A percentile compares a stretch with the other conserved stretches of the same genome.
These are phyloP conservation scores for Pythium periplocum DNA, from an alignment of 352 stramenopile genomes.

Conservation along the genomic window DNA sequence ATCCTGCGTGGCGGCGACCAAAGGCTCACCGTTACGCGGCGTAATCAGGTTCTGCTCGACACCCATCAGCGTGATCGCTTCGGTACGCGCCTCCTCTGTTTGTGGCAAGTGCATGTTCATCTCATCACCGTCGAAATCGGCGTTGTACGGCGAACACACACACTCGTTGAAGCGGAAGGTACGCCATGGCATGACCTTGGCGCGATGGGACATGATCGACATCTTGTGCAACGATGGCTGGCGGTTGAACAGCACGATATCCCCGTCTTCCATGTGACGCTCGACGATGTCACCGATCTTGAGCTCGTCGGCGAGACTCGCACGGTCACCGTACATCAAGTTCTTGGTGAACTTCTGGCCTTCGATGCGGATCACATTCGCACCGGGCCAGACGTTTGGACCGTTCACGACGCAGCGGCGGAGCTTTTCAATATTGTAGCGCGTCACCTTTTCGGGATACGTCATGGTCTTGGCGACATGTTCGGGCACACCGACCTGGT, in stretches of 20 bases:
- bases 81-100: constrained; percentile 97
- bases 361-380: constrained; percentile 91
- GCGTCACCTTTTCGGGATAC: constrained; percentile 96
- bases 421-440: constrained; percentile 98
- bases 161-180: constrained; percentile 99
- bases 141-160: constrained; percentile 99
- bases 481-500: constrained; percentile 93
- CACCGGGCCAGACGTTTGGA: constrained; percentile 94
- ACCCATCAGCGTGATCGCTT: constrained; percentile 97
- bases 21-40: constrained; percentile 95
- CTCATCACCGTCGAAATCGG: constrained; percentile 99
- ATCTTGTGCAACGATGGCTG: constrained; percentile 99
- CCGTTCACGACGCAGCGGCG: constrained; percentile 94
- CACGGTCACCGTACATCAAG: constrained; percentile 93
- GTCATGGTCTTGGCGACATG: constrained; percentile 98
- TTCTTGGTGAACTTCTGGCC: constrained; percentile 86
- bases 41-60: constrained; percentile 98
- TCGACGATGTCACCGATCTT: constrained; percentile 98
- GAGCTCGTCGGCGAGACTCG: constrained; percentile 91
- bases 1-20: constrained; percentile 98
- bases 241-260: constrained; percentile 99
- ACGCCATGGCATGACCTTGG: constrained; percentile 94
- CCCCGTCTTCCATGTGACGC: constrained; percentile 98
- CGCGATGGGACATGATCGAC: constrained; percentile 96
- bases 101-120: constrained; percentile 99